phyloP scores from a whole-genome alignment of 164 flowering plant species.

The Annona squamosa region DNA sequence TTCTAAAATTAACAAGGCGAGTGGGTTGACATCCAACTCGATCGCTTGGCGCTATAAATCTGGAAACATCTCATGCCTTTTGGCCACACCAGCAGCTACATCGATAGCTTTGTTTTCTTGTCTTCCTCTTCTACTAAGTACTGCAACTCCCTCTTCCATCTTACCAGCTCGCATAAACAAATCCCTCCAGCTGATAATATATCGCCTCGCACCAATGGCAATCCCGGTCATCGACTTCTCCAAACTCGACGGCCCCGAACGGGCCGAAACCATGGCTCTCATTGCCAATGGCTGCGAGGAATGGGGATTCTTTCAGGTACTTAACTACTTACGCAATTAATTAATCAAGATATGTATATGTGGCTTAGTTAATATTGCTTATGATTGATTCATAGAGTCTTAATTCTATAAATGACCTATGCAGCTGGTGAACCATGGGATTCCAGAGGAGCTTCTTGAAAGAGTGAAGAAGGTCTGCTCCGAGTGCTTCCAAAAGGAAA shows the following conservation, averaged over 20 bases:
- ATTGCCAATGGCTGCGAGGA: constrained; percentile 66
- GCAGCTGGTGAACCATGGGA: constrained; percentile 86
- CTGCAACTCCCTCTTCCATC: no score
- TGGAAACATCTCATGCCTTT: not conserved
- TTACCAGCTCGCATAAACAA: no score
- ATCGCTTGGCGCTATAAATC: constrained; percentile 6
- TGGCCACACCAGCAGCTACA: no score
- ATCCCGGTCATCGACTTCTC: constrained; percentile 92
- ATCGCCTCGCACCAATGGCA: constrained; percentile 33
- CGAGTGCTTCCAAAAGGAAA: constrained; percentile 56
- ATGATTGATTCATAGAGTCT: no score
- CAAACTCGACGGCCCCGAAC: constrained; percentile 59
- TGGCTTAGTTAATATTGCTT: no score
- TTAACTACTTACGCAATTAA: no score
- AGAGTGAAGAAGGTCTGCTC: constrained; percentile 55
- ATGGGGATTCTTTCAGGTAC: constrained; percentile 91
- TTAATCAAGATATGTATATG: no score
- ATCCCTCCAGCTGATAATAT: not conserved
- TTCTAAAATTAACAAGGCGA: not conserved
- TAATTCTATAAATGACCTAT: not conserved
- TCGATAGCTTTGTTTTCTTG: no score
- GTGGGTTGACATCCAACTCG: not conserved
- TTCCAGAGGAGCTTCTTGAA: constrained; percentile 66
- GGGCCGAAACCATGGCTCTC: constrained; percentile 52
- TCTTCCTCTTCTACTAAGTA: no score